Base-by-base conservation (phyloP, 441 rosid species). In the Mallotus repandus region DNA sequence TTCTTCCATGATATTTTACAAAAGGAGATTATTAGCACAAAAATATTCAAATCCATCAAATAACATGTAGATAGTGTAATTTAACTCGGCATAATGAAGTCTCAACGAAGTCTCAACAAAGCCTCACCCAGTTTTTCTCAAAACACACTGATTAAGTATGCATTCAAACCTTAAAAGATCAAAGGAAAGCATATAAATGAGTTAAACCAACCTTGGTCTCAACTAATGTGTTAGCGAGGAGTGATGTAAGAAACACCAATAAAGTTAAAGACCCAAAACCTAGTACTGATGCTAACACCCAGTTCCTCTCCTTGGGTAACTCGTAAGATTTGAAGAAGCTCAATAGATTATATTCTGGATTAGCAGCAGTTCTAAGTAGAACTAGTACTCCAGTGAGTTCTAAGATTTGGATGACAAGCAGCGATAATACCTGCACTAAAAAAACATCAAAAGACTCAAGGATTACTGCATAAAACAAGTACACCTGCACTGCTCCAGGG, bases 261-360 rank as follows among this genome's bases (percentile, higher is more conserved):
- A 79, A 57, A 72, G 86, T 60, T 69, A 94, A 83, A 73, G 81
- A 77, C 43, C 81, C 85, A 19, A 91, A 84, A 79, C 93, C 94
- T 22, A 87, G 22, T 35, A 85, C 84, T 43, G 96, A 85, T 13
- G 89, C 87, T 78, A 88, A 78, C 78, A 88, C 65, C 89, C 94
- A 87, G 81, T 82, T 89, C 75, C 90, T 81, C 71, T 74, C 83
- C 72, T 79, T 58, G 6, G 68, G 10, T 5, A 79, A 74, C 54
- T 76, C 71, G 18, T 38, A 68, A 59, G 45, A 76, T 73, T 79
- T 76, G 74, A 86, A 84, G 77, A 88, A 72, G 80, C 76, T 74
- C 56, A 71, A 49, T 66, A 85, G 80, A 75, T 78, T 73, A 64
- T 38, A 68, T 11, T 86, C 81, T n/a, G 91, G 86, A 70, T 78